phyloP scores from a whole-genome alignment of 1,284 basidiomycete species.

The Puccinia polysora region DNA sequence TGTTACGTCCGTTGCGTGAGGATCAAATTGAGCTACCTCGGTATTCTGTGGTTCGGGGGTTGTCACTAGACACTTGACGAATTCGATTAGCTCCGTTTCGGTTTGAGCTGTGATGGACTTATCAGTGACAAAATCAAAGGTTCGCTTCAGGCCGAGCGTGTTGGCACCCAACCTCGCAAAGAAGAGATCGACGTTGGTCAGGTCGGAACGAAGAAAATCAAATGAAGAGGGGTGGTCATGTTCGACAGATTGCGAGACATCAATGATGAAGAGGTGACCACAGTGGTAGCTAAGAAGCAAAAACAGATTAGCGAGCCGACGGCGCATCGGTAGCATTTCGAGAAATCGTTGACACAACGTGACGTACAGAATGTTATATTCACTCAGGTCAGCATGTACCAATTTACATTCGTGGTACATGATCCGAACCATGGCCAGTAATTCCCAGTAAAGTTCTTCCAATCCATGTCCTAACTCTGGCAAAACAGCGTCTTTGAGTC shows the following conservation, averaged over 20 bases:
- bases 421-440: constrained; percentile 71
- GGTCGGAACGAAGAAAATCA: constrained; percentile 88
- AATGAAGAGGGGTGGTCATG: constrained; percentile 94
- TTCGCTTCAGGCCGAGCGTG: constrained; percentile 72
- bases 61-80: constrained; percentile 47
- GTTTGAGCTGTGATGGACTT: constrained; percentile 52
- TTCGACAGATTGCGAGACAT: constrained; percentile 97
- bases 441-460: constrained; percentile 67
- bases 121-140: constrained; percentile 81
- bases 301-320: neutral
- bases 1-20: neutral
- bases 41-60: constrained; percentile 45
- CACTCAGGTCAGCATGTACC: constrained; percentile 94
- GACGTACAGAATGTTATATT: constrained; percentile 92
- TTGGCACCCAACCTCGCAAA: constrained; percentile 71
- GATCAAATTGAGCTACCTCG: neutral
- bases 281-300: constrained; percentile 56
- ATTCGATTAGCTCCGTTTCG: constrained; percentile 53
- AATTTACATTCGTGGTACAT: constrained; percentile 88
- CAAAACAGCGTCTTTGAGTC: constrained; percentile 79
- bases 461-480: constrained; percentile 57
- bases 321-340: constrained; percentile 2
- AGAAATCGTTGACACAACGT: constrained; percentile 45
- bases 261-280: constrained; percentile 82
- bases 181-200: constrained; percentile 89